phyloP scores from a whole-genome alignment of 192 early-diverging fungal species.

The Allomyces macrogynus region DNA sequence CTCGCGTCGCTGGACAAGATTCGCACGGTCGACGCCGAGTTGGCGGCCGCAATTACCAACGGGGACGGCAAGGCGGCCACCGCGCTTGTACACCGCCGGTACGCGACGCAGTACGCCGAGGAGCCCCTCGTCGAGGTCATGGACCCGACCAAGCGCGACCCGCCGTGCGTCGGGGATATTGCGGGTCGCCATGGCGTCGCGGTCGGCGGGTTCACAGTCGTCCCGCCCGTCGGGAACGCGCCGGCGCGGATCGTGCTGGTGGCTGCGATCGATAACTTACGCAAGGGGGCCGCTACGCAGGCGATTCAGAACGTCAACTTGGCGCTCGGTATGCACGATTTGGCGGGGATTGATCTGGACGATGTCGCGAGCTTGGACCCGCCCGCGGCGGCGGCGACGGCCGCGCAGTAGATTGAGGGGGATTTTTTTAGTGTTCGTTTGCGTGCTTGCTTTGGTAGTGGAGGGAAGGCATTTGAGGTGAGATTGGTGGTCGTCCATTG shows the following conservation, averaged over 20 bases:
- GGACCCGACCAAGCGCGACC: slow-evolving; percentile 12
- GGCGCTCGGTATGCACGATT: slow-evolving; percentile 73
- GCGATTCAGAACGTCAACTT: slow-evolving; percentile 94
- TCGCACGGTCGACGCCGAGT: slow-evolving; percentile 28
- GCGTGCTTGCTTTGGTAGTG: too few relatives aligned
- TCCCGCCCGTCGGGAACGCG: slow-evolving; percentile 22
- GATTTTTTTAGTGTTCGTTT: neutral
- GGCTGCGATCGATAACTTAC: slow-evolving; percentile 85
- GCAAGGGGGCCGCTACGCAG: slow-evolving; percentile 99
- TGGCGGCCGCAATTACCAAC: too few relatives aligned
- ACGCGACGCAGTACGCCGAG: slow-evolving; percentile 41
- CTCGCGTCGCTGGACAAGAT: slow-evolving; percentile 49
- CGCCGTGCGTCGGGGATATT: slow-evolving; percentile 77
- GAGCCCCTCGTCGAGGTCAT: slow-evolving; percentile 70
- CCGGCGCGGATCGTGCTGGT: slow-evolving; percentile 63
- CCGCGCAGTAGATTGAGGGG: too few relatives aligned
- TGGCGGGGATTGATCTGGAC: slow-evolving; percentile 60
- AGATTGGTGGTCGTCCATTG: neutral
- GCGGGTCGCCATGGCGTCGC: slow-evolving; percentile 71
- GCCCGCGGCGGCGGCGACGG: neutral
- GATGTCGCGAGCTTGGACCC: neutral
- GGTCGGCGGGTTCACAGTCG: slow-evolving; percentile 83
- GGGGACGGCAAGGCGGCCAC: too few relatives aligned
- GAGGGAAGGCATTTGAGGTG: neutral
- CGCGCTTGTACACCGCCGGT: slow-evolving; percentile 23